phyloP scores from a whole-genome alignment of 352 stramenopile genomes.

The Globisporangium takayamanum region DNA sequence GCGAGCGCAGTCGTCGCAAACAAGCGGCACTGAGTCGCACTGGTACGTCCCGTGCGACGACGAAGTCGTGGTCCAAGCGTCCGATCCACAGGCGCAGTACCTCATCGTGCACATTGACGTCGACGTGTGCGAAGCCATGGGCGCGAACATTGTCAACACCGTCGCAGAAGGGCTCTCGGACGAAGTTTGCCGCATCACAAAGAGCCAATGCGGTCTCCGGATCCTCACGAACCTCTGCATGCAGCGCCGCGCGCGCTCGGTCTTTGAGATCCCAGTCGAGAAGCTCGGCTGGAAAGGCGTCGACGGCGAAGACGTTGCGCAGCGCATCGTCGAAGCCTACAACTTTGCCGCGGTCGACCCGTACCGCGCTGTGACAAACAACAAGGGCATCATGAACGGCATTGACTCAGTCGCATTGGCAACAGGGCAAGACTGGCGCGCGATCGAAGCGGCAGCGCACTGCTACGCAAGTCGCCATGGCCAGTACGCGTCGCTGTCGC shows the following conservation, averaged over 20 bases:
- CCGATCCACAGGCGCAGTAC: conserved; percentile 26
- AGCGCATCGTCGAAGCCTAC: conserved; percentile 77
- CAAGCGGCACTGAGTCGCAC: conserved; percentile 13
- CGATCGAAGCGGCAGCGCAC: conserved; percentile 77
- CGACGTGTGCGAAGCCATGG: conserved; percentile 86
- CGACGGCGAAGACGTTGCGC: conserved; percentile 61
- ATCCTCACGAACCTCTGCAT: conserved; percentile 89
- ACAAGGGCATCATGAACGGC: conserved; percentile 89
- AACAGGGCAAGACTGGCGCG: conserved; percentile 81
- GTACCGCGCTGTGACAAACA: conserved; percentile 83
- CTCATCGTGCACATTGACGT: conserved; percentile 85
- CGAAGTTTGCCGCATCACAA: conserved; percentile 62
- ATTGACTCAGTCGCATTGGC: conserved; percentile 76
- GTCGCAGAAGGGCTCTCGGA: conserved; percentile 74
- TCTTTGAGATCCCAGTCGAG: conserved; percentile 65
- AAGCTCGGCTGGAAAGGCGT: conserved; percentile 82
- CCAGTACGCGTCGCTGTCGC: conserved; percentile 75
- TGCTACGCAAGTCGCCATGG: conserved; percentile 75
- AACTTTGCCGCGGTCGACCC: conserved; percentile 81
- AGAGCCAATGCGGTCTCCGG: conserved; percentile 60
- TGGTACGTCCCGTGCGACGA: conserved; percentile 64
- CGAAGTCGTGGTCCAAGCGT: conserved; percentile 45
- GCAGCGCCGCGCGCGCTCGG: conserved; percentile 59
- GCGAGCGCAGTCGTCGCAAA: conserved; percentile 12
- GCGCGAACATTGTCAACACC: conserved; percentile 87